phyloP scores from a whole-genome alignment of 352 stramenopile genomes.

The Globisporangium heterothallicum region DNA sequence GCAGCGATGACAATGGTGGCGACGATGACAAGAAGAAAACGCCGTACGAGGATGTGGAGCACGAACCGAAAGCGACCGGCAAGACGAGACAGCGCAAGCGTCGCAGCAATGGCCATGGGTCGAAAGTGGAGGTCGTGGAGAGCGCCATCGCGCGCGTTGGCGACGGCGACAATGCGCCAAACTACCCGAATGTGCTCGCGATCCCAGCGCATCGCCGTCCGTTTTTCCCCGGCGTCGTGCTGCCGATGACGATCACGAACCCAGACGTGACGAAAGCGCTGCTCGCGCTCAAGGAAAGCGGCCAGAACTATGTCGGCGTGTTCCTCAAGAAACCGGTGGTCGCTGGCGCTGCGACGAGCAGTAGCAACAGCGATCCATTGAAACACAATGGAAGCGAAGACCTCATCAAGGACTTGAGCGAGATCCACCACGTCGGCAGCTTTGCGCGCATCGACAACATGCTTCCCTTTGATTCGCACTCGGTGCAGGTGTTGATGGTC shows the following conservation, averaged over 20 bases:
- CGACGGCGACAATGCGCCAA: conserved; percentile 63
- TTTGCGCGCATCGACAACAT: conserved; percentile 95
- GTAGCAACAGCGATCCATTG: conserved; percentile 20
- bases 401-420: conserved; percentile 88
- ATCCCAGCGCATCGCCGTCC: conserved; percentile 70
- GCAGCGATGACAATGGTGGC: conserved; percentile 16
- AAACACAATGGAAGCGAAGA: conserved; percentile 59
- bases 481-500: conserved; percentile 81
- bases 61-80: background rate
- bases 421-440: conserved; percentile 94
- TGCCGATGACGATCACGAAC: conserved; percentile 85
- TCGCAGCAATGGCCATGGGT: conserved; percentile 5
- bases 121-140: conserved; percentile 56
- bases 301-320: conserved; percentile 90
- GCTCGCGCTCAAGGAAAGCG: conserved; percentile 80
- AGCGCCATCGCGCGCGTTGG: conserved; percentile 51
- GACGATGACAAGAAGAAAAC: conserved; percentile 18
- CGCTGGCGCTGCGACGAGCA: background rate
- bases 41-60: conserved; percentile 7
- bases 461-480: conserved; percentile 68
- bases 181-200: conserved; percentile 71
- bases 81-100: background rate
- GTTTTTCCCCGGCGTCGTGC: conserved; percentile 78
- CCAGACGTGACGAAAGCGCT: conserved; percentile 86
- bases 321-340: conserved; percentile 87